These are phyloP conservation scores for Hyaloscypha variabilis DNA, from an alignment of 495 filamentous ascomycete species.

Conservation along the genomic window DNA sequence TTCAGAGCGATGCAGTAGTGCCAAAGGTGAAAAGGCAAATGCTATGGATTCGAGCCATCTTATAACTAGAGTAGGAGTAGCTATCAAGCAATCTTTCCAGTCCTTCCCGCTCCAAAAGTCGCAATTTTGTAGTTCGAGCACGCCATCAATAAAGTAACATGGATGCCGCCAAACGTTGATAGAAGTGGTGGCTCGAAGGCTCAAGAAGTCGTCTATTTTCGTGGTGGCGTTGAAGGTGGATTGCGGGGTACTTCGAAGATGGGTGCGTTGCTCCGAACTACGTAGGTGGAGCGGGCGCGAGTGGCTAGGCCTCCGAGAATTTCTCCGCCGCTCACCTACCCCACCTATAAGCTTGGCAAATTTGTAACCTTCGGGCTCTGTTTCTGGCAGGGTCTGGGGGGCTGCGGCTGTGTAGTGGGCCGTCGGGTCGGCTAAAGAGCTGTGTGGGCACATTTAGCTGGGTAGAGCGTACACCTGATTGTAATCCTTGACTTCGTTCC, in stretches of 20 bases:
- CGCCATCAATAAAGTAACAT: not conserved
- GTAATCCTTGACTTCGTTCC: not conserved
- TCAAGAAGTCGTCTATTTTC: not conserved
- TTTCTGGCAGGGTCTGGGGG: too few species aligned
- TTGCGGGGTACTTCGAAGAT: not conserved
- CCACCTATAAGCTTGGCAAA: not conserved
- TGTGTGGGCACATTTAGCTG: not conserved
- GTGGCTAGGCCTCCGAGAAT: slow-evolving; percentile 4
- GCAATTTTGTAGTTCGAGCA: not conserved
- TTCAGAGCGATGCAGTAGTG: not conserved
- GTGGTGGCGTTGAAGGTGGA: not conserved
- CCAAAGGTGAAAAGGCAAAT: not conserved
- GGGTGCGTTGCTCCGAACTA: not conserved
- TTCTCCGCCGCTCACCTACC: not conserved
- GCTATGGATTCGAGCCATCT: not conserved
- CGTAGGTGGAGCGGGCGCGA: not conserved
- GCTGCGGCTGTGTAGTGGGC: not conserved
- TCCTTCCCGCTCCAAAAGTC: not conserved
- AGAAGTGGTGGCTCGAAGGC: not conserved
- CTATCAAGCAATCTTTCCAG: not conserved
- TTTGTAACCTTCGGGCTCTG: not conserved
- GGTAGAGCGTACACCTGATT: not conserved
- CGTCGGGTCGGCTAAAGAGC: not conserved
- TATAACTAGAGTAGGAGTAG: not conserved
- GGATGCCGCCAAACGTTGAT: not conserved